Percentiles rank a stretch among this genome's conserved stretches.
Evolutionary conservation across 371 early-diverging fungal species (phyloP).

Genomic region (Mucor mucedo): DNA sequence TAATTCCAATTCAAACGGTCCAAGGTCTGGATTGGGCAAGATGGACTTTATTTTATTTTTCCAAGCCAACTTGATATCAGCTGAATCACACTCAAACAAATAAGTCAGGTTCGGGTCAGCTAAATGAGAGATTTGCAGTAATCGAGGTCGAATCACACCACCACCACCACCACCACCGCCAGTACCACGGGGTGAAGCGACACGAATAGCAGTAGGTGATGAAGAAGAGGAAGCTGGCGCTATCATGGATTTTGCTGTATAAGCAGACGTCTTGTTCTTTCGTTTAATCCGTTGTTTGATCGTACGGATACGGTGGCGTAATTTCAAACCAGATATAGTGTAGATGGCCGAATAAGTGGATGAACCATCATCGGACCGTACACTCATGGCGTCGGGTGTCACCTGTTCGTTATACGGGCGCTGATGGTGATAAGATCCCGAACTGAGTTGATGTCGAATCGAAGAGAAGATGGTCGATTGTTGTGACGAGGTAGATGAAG

Average conservation of each 20-base stretch:
- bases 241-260: background rate
- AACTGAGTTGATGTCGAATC: slow-evolving; percentile 12
- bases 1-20: slow-evolving; percentile 10
- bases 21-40: slow-evolving; percentile 6
- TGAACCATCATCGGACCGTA: slow-evolving; percentile 11
- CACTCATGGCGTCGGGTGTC: background rate
- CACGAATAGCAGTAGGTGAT: background rate
- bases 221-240: slow-evolving; percentile 7
- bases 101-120: slow-evolving; percentile 19
- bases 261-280: slow-evolving; percentile 1
- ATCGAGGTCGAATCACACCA: slow-evolving; percentile 8
- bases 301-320: slow-evolving; percentile 18
- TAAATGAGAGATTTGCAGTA: slow-evolving; percentile 12
- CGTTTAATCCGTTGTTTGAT: slow-evolving; percentile 20
- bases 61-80: slow-evolving; percentile 14
- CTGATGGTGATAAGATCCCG: background rate
- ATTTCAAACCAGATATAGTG: slow-evolving; percentile 17
- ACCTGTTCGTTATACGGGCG: background rate
- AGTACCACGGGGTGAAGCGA: slow-evolving; percentile 6
- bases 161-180: no score
- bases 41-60: slow-evolving; percentile 18
- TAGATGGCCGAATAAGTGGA: slow-evolving; percentile 7
- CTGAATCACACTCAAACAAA: slow-evolving; percentile 18
- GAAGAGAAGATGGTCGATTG: slow-evolving; percentile 19
- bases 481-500: background rate